phyloP scores from a whole-genome alignment of 192 early-diverging fungal genomes.

The Funneliformis geosporum region DNA sequence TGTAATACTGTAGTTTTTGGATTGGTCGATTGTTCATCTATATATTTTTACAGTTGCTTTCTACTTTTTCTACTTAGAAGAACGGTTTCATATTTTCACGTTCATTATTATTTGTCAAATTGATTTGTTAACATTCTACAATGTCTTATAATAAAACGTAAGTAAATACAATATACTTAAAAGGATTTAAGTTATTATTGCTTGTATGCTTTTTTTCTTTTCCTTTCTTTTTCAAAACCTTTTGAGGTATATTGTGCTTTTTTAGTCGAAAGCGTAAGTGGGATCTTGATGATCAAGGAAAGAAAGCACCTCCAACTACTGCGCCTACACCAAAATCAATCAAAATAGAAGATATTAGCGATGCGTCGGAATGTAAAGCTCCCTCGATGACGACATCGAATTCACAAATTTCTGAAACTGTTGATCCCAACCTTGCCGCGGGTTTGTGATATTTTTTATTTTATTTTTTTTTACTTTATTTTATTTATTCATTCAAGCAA shows the following conservation, averaged over 20 bases:
- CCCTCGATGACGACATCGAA: neutral
- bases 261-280: conserved; percentile 43
- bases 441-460: neutral
- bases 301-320: conserved; percentile 30
- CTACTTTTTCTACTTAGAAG: neutral
- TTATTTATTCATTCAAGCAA: neutral
- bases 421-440: conserved; percentile 25
- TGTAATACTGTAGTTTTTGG: neutral
- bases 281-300: conserved; percentile 47
- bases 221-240: neutral
- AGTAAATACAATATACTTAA: neutral
- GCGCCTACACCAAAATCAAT: conserved; percentile 23
- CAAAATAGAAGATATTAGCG: conserved; percentile 14
- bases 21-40: neutral
- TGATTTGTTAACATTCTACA: neutral
- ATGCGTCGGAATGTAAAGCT: neutral
- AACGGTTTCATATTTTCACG: neutral
- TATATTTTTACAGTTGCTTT: neutral
- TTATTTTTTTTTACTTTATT: too few relatives aligned
- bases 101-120: neutral
- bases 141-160: neutral
- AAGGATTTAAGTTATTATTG: neutral
- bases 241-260: neutral
- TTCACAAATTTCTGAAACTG: neutral
- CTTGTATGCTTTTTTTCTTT: neutral